A percentile compares a stretch with the other conserved stretches of the same genome.
These are phyloP conservation scores for Pseudogymnoascus sp. DNA, from an alignment of 2,329 filamentous ascomycete genomes.

Conservation along the genomic window DNA sequence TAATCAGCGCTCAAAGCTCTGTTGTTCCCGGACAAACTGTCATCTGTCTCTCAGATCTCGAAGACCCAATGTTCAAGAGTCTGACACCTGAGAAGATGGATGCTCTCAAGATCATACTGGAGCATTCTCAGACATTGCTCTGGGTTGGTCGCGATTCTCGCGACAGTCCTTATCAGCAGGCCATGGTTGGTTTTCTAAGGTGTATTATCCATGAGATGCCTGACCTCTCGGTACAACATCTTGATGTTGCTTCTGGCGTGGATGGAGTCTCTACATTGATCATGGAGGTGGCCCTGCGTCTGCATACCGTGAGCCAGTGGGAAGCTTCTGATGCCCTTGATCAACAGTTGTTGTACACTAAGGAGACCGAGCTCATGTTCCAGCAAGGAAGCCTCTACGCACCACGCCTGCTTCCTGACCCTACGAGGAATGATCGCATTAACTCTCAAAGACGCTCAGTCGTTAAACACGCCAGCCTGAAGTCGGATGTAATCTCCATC, in stretches of 20 bases:
- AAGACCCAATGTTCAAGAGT: constrained; percentile 22
- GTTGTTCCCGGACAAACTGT: constrained; percentile 14
- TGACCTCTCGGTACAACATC: background rate
- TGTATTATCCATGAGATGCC: background rate
- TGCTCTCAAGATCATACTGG: constrained; percentile 17
- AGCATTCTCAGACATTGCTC: constrained; percentile 11
- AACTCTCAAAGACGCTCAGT: constrained; percentile 4
- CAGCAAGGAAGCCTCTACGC: background rate
- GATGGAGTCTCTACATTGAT: background rate
- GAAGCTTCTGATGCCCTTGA: background rate
- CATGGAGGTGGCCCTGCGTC: background rate
- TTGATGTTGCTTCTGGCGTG: background rate
- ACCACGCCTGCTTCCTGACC: background rate
- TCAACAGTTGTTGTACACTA: background rate
- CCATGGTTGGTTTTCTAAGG: background rate
- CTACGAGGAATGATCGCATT: background rate
- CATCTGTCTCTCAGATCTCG: constrained; percentile 24
- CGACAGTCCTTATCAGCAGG: constrained; percentile 15
- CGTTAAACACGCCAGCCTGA: constrained; percentile 4
- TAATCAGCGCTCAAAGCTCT: constrained; percentile 8
- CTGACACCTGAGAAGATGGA: constrained; percentile 19
- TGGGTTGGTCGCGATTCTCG: constrained; percentile 16
- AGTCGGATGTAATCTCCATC: constrained; percentile 9
- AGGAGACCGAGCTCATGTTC: background rate
- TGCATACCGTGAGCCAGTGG: background rate